These are phyloP conservation scores for Gentiana macrophylla DNA, from an alignment of 257 asterid species.

Conservation along the genomic window DNA sequence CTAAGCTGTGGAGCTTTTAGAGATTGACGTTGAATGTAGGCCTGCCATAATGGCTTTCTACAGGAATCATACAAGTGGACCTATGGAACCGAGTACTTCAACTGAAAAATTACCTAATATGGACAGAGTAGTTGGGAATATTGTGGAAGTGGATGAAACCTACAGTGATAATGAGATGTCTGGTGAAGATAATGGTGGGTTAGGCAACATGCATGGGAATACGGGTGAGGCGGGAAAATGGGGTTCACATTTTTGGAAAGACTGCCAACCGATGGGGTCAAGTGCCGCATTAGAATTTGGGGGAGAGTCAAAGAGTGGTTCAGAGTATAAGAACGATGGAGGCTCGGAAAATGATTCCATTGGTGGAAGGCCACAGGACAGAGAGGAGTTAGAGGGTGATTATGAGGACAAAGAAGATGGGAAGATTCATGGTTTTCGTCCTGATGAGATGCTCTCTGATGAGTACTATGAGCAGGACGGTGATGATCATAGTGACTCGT, in stretches of 20 bases:
- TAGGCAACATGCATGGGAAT: constrained; percentile 29
- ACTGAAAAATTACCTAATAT: constrained; percentile 43
- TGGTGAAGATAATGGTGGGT: constrained; percentile 28
- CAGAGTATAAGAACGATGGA: constrained; percentile 55
- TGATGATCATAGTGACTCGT: constrained; percentile 63
- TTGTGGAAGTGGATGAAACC: constrained; percentile 44
- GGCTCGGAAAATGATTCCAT: constrained; percentile 77
- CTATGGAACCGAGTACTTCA: constrained; percentile 30
- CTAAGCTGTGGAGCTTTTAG: constrained; percentile 1
- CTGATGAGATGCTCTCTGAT: constrained; percentile 92
- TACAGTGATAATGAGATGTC: constrained; percentile 31
- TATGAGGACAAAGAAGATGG: constrained; percentile 35
- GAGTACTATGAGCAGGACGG: constrained; percentile 98
- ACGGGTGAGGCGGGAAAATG: constrained; percentile 42
- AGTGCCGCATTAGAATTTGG: constrained; percentile 57
- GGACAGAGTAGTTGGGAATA: constrained; percentile 29
- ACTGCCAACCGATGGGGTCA: constrained; percentile 43
- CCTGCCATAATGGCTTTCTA: constrained; percentile 45
- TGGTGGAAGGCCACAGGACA: constrained; percentile 43
- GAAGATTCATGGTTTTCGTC: constrained; percentile 53
- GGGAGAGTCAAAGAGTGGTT: constrained; percentile 84
- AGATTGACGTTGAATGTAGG: constrained; percentile 25
- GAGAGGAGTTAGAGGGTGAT: constrained; percentile 48
- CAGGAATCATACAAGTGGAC: constrained; percentile 45
- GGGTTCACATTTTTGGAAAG: constrained; percentile 93